A percentile compares a stretch with the other conserved stretches of the same genome.
Evolutionary conservation across 164 flowering plant genomes (phyloP).

Genomic region (Dillenia turbinata): DNA sequence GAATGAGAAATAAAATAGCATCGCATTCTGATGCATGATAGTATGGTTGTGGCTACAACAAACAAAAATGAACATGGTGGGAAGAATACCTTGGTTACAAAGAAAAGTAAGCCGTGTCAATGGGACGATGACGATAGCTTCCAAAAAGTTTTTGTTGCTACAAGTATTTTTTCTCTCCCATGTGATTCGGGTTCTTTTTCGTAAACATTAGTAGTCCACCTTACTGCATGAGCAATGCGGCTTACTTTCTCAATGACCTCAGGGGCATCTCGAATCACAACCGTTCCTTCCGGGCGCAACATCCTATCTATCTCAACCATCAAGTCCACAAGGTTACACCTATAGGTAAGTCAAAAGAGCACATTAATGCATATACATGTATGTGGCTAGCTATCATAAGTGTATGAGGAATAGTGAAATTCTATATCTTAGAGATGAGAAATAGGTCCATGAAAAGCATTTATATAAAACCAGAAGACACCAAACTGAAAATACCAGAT

Average conservation of each 20-base stretch:
- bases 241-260: slow-evolving; percentile 69
- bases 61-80: too few species aligned
- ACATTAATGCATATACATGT: not conserved
- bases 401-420: too few species aligned
- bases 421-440: too few species aligned
- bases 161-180: slow-evolving; percentile 76
- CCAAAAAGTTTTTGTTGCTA: slow-evolving; percentile 74
- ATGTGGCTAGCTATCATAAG: too few species aligned
- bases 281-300: slow-evolving; percentile 89
- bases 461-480: not conserved
- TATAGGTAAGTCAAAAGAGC: slow-evolving; percentile 19
- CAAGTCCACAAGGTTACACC: slow-evolving; percentile 88
- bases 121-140: slow-evolving; percentile 46
- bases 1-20: too few species aligned
- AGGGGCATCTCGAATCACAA: slow-evolving; percentile 69
- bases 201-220: slow-evolving; percentile 59
- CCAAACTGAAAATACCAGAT: not conserved
- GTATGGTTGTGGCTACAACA: too few species aligned
- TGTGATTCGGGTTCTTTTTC: slow-evolving; percentile 72
- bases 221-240: slow-evolving; percentile 61
- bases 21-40: too few species aligned
- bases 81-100: not conserved
- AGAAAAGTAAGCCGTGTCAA: slow-evolving; percentile 16
- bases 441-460: not conserved
- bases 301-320: slow-evolving; percentile 93